Evolutionary conservation across 2,329 filamentous ascomycete species (phyloP), one percentile per base, ranked within the genome.

Genomic region (Stagonosporopsis chrysanthemi): DNA sequence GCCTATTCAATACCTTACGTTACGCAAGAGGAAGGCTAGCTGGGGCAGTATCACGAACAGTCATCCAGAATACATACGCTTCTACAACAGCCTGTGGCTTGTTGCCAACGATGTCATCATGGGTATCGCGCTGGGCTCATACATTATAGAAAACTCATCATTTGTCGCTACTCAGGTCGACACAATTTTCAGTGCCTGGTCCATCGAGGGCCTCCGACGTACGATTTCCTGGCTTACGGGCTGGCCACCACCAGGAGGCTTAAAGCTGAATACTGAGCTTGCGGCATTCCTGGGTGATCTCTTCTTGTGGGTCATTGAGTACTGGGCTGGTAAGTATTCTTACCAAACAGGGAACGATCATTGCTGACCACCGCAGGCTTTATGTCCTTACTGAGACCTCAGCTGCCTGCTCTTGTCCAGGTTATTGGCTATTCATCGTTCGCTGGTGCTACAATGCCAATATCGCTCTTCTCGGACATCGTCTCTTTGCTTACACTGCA

Each of bases 81-180:
- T 99, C 78, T 99, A 98, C 80, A 99, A 99, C 76, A 97, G 92
- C 70, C 81, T 99, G 4, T 99, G 95, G 95, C 89, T 99, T 8
- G 95, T 99, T 22, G 93, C 93, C 28, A 99, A 99, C 79, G 95
- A 99, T 78, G 90, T 99, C 43, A 99, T 99, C 63, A 98, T 99
- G 58, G 96, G 95, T 24, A 97, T 99, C 65, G 95, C 95, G 1
- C 79, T 99, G 7, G 96, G 95, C 0, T 96, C 92, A 0, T 99
- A 97, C 75, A 96, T 99, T 60, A 94, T 98, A 61, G 95, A 99
- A 73, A 97, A 99, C 69, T 89, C 92, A 2, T 84, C 87, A 52
- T 91, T 90, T 82, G 92, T 97, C 1, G 92, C 92, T 2, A 83
- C 86, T 49, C 87, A 90, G 70, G 90, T 98, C 64, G 91, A 91